These are phyloP conservation scores for Adansonia gregorii DNA, from an alignment of 441 rosid species.

Conservation along the genomic window DNA sequence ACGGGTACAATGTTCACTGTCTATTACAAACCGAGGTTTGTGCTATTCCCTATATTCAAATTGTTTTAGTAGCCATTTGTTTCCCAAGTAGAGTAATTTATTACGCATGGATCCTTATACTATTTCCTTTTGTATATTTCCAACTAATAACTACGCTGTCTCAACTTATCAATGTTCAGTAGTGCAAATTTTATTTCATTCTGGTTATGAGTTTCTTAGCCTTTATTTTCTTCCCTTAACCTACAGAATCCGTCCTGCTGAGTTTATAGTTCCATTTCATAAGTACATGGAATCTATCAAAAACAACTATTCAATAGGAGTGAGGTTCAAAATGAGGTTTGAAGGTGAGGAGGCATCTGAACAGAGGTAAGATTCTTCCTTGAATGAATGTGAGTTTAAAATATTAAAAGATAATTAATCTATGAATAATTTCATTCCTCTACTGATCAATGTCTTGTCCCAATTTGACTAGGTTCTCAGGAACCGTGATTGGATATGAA, in stretches of 20 bases:
- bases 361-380: constrained; percentile 59
- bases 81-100: not conserved
- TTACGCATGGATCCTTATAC: not conserved
- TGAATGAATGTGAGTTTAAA: not conserved
- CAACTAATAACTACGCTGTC: not conserved
- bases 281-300: constrained; percentile 78
- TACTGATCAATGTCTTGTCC: constrained; percentile 6
- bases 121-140: not conserved
- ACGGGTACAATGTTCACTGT: constrained; percentile 44
- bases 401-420: constrained; percentile 24
- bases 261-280: constrained; percentile 88
- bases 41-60: not conserved
- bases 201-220: not conserved
- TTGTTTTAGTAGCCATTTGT: not conserved
- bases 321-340: constrained; percentile 96
- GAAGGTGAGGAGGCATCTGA: constrained; percentile 99
- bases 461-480: constrained; percentile 60
- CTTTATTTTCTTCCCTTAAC: not conserved
- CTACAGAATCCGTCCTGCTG: constrained; percentile 88
- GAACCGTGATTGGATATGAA: constrained; percentile 82
- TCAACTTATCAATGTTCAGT: not conserved
- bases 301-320: constrained; percentile 73
- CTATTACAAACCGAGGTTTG: constrained; percentile 46
- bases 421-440: constrained; percentile 1
- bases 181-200: not conserved